Base-by-base conservation (phyloP, 176 grass and related monocot genomes). In the Thalia dealbata region DNA sequence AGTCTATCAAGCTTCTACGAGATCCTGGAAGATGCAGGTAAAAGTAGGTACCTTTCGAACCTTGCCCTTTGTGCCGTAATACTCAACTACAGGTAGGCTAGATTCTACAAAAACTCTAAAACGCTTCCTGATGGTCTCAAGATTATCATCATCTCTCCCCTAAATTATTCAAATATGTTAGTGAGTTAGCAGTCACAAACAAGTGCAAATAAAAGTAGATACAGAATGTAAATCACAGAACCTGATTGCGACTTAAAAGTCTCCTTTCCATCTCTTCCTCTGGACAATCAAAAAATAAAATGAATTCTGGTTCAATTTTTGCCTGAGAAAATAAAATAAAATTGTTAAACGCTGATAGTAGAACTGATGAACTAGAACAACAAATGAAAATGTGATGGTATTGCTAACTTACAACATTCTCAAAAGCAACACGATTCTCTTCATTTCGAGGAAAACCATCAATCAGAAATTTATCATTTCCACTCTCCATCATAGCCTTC, bases 81-180 rank as follows among this genome's bases (percentile, higher is more conserved):
- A 76, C 76, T 97, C 82, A 73, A 97, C 78, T 51, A 97, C 93
- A 88, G 93, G 93, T 73, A 92, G 78, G 73, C 93, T 97, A 23
- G 93, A 97, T 82, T 97, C 93, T 22, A 74, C 70, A 86, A 90
- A 90, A 85, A 92, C 90, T 67, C 78, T 88, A 65, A 97, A 97
- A 64, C 93, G 84, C 80, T 97, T 97, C 68, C 76, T 88, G 71
- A 97, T 97, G 50, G 93, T 97, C 67, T 97, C 93, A 62, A 97
- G 88, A 70, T 97, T 97, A 77, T 92, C 93, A 88, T 97, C 93
- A 80, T 91, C 93, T 82, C 93, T 89, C 72, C 93, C 93, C 93
- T 97, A 77, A 14, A 84, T 70, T n/a, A 62, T 63, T 51, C 15
- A 15, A 45, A 25, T 48, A n/a, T 29, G 64, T 16, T 71, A 50